Evolutionary conservation across 257 asterid genomes (phyloP).

Genomic region (Thymus quinquecostatus): DNA sequence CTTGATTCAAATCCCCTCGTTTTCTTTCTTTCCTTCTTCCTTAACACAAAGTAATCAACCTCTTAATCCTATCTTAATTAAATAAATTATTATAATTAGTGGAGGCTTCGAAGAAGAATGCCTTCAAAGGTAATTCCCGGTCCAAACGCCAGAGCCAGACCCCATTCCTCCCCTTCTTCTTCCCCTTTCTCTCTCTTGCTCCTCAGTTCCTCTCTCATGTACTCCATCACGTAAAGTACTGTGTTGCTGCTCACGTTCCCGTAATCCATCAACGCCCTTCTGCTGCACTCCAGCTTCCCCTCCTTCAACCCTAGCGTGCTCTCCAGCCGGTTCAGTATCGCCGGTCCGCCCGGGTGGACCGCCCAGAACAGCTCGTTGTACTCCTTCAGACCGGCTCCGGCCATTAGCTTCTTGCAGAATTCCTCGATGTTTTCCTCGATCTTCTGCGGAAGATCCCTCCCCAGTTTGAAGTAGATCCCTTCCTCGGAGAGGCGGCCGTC

Average conservation of each 20-base stretch:
- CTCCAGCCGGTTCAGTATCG: slow-evolving; percentile 79
- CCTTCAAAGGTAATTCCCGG: slow-evolving; percentile 97
- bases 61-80: too few relatives aligned
- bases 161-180: slow-evolving; percentile 78
- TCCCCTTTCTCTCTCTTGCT: slow-evolving; percentile 41
- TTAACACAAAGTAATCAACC: too few relatives aligned
- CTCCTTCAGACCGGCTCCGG: slow-evolving; percentile 38
- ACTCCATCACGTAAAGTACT: slow-evolving; percentile 79
- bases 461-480: slow-evolving; percentile 80
- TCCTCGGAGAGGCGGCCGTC: slow-evolving; percentile 82
- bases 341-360: slow-evolving; percentile 97
- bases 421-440: slow-evolving; percentile 80
- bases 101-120: slow-evolving; percentile 66
- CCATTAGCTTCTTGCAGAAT: slow-evolving; percentile 66
- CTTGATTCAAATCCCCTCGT: too few relatives aligned
- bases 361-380: slow-evolving; percentile 88
- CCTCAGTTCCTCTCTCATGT: slow-evolving; percentile 74
- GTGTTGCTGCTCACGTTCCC: slow-evolving; percentile 96
- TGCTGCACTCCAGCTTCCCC: slow-evolving; percentile 72
- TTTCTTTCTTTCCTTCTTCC: too few relatives aligned
- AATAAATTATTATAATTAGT: neutral
- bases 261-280: slow-evolving; percentile 81
- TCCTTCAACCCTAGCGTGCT: slow-evolving; percentile 46
- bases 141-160: slow-evolving; percentile 85
- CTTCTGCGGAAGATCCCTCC: slow-evolving; percentile 77